A percentile compares a stretch with the other conserved stretches of the same genome.
phyloP scores from a whole-genome alignment of 2,329 filamentous ascomycete species.

The Fusarium sp. region DNA sequence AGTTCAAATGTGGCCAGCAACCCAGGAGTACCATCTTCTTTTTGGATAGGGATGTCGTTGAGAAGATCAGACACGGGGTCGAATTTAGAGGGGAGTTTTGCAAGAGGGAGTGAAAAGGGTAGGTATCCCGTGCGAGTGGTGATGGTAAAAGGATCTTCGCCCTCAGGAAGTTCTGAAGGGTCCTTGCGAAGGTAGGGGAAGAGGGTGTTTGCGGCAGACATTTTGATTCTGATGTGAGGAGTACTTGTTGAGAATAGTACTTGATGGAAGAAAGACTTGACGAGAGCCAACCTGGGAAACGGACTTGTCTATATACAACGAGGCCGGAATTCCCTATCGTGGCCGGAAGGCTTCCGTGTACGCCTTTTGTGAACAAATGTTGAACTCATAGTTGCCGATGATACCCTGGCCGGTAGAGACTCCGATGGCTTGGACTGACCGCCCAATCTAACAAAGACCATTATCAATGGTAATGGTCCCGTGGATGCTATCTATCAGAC shows the following conservation, averaged over 20 bases:
- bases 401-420: constrained; percentile 25
- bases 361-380: constrained; percentile 33
- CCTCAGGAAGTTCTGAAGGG: constrained; percentile 34
- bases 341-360: constrained; percentile 38
- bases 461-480: constrained; percentile 39
- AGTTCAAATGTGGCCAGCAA: constrained; percentile 34
- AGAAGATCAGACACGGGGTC: constrained; percentile 37
- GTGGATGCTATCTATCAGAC: constrained; percentile 25
- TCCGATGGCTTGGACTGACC: constrained; percentile 11
- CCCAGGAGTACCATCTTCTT: constrained; percentile 33
- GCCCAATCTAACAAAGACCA: constrained; percentile 25
- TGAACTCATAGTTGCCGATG: constrained; percentile 15
- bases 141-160: constrained; percentile 39
- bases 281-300: not conserved
- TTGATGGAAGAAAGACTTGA: not conserved
- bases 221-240: constrained; percentile 16
- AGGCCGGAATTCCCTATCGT: constrained; percentile 35
- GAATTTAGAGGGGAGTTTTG: constrained; percentile 36
- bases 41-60: constrained; percentile 38
- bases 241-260: not conserved
- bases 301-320: constrained; percentile 36
- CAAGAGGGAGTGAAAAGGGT: constrained; percentile 32
- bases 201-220: constrained; percentile 40
- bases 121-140: constrained; percentile 40
- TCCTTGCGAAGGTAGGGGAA: constrained; percentile 40